Base-by-base conservation (phyloP, 202 grass and related monocot species). In the Dendrocalamus latiflorus region DNA sequence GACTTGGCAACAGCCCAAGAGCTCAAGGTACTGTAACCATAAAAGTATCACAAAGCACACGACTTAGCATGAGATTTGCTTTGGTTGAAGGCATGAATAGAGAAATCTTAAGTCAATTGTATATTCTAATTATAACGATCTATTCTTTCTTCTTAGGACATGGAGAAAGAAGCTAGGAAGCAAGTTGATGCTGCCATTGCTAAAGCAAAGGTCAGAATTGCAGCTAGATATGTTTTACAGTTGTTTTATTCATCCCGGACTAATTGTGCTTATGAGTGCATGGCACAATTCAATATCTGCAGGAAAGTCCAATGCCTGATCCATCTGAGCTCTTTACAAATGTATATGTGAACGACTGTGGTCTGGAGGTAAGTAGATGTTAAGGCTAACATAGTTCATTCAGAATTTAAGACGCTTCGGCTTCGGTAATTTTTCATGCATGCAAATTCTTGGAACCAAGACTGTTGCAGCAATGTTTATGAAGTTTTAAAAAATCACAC, bases 231-330 rank as follows among this genome's bases (percentile, higher is more conserved):
- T 66, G 28, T 74, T 69, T 4, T 39, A 5, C 26, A 48, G 16
- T 38, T 41, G 11, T 8, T 36, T 21, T 24, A 1, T 18, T 55
- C 24, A 26, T 69, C 45, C 45, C 6, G 0, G 41, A 74, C 30
- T 79, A 68, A 42, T 77, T 71, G 17, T 57, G 34, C 81, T 83
- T 39, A 77, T 16, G 37, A 85, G 49, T 83, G 65, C 18, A 44
- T 83, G 53, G 34, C 14, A 81, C 54, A 53, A 63, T 51, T 55
- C 38, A 41, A 24, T 41, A 75, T 73, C 6, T 68, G 11, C 93
- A 98, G 95, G 95, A 93, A 81, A 90, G 85, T 62, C 93, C 93
- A 2, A 93, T 98, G 91, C 95, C 89, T 18, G 91, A 95, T 63
- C 53, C 89, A 8, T 95, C 74, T 80, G 95, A 98, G 68, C 89